Evolutionary conservation across 352 stramenopile genomes (phyloP).

Genomic region (Pythium sukuiense): DNA sequence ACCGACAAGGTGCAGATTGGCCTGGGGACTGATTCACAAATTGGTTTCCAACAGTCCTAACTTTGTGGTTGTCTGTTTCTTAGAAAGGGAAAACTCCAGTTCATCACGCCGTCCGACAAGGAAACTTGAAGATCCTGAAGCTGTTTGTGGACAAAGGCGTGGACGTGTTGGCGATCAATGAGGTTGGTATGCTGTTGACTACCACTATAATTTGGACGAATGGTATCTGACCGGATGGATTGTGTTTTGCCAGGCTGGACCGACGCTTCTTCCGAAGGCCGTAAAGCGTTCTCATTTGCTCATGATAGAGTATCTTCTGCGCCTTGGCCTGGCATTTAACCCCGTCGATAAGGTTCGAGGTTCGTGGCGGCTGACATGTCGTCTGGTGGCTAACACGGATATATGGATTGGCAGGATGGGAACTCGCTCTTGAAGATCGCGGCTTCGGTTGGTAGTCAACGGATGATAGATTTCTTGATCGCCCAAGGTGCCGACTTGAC

Average conservation of each 20-base stretch:
- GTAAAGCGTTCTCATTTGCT: slow-evolving; percentile 1
- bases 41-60: no score
- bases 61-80: not conserved
- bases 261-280: slow-evolving; percentile 6
- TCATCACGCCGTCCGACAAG: slow-evolving; percentile 12
- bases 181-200: not conserved
- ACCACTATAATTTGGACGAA: no score
- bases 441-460: slow-evolving; percentile 7
- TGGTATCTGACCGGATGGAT: not conserved
- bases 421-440: slow-evolving; percentile 5
- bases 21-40: no score
- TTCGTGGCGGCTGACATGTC: no score
- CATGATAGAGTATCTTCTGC: not conserved
- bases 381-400: not conserved
- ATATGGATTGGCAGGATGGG: not conserved
- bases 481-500: not conserved
- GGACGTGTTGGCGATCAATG: not conserved
- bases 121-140: not conserved
- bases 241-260: not conserved
- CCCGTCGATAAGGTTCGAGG: slow-evolving; percentile 1
- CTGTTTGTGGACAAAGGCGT: slow-evolving; percentile 2
- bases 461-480: slow-evolving; percentile 9
- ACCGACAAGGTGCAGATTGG: slow-evolving; percentile 7
- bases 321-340: not conserved
- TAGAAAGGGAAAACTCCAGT: slow-evolving; percentile 11